Conservation (phyloP, 2,329 filamentous ascomycete genomes). For the Cladophialophora yegresii region DNA sequence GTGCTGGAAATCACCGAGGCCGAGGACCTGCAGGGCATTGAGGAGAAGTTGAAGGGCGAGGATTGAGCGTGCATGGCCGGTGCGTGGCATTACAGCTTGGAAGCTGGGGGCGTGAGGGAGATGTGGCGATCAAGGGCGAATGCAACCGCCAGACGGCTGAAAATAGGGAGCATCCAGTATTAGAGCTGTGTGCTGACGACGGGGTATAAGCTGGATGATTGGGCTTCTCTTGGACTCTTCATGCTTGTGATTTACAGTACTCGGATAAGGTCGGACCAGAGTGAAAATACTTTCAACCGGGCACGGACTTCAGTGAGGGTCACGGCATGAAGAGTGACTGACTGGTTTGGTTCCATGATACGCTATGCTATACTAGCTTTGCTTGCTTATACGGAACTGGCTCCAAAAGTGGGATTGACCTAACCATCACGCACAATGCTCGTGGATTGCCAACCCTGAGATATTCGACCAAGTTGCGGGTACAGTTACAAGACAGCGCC, state of each 20-base stretch:
- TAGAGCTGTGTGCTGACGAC: background rate
- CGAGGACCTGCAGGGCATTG: constrained; percentile 82
- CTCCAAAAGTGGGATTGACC: background rate
- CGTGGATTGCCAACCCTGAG: background rate
- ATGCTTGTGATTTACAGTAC: background rate
- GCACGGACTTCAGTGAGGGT: background rate
- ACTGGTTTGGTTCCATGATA: background rate
- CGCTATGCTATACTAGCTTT: background rate
- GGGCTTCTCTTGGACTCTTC: background rate
- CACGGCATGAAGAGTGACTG: background rate
- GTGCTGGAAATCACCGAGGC: constrained; percentile 80
- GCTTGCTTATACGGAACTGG: background rate
- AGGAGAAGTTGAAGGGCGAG: constrained; percentile 60
- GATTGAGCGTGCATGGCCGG: constrained; percentile 30
- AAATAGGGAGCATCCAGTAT: background rate
- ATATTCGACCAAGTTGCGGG: background rate
- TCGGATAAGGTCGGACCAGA: background rate
- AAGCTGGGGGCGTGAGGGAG: background rate
- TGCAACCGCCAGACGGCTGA: too few species aligned
- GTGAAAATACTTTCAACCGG: background rate
- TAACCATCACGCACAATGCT: background rate
- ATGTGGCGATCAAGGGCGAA: background rate
- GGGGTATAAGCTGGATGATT: background rate
- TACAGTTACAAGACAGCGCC: too few species aligned
- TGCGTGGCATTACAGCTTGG: background rate